Percentiles rank a stretch among this genome's conserved stretches.
Evolutionary conservation across 2,329 filamentous ascomycete genomes (phyloP).

Genomic region (Aspergillus floridensis): DNA sequence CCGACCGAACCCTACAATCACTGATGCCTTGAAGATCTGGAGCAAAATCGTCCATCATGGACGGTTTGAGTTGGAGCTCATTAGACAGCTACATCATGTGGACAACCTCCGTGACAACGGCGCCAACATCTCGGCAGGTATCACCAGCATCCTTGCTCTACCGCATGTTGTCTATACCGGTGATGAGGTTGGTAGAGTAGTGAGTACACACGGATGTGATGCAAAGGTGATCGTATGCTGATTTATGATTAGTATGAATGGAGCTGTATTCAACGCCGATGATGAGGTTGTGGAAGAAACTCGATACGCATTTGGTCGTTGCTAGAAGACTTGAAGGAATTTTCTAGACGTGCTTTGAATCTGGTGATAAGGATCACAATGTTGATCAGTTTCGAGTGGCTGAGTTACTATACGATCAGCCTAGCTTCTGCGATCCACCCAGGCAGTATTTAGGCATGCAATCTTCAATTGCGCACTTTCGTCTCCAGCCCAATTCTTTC

Average conservation of each 20-base stretch:
- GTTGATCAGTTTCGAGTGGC: neutral
- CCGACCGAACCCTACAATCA: neutral
- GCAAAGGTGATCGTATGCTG: conserved; percentile 11
- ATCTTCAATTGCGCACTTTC: neutral
- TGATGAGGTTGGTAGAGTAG: conserved; percentile 88
- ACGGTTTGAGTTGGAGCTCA: conserved; percentile 71
- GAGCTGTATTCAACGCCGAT: conserved; percentile 55
- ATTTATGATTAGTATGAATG: conserved; percentile 52
- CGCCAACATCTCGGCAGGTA: conserved; percentile 59
- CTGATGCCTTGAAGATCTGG: conserved; percentile 50
- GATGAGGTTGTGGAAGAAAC: conserved; percentile 6
- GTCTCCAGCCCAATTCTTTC: neutral
- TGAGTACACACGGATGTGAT: conserved; percentile 48
- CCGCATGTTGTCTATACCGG: conserved; percentile 84
- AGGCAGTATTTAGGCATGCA: neutral
- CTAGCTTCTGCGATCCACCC: neutral
- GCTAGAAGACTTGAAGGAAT: neutral
- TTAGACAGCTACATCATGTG: conserved; percentile 78
- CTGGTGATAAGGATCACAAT: neutral
- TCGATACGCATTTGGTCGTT: neutral
- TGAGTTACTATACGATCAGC: neutral
- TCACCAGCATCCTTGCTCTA: conserved; percentile 84
- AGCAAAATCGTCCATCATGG: conserved; percentile 58
- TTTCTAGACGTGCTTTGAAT: neutral
- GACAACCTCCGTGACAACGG: conserved; percentile 65